Evolutionary conservation across 371 early-diverging fungal species (phyloP).

Genomic region (Coemansia sp.): DNA sequence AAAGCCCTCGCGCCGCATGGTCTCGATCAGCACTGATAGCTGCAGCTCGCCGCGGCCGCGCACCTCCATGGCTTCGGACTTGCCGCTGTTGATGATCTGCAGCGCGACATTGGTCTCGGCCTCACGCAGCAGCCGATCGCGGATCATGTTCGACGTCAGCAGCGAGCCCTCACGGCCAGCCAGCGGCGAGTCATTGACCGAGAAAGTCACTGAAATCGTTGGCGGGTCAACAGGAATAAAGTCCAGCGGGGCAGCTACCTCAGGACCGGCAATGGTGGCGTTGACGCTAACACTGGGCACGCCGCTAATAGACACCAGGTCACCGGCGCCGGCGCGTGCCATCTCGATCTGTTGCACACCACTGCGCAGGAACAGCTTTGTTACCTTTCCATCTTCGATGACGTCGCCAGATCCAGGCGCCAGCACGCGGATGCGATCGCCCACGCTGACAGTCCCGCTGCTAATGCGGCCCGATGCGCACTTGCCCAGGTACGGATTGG

Average conservation of each 20-base stretch:
- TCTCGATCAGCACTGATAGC: conserved; percentile 78
- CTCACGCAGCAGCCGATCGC: conserved; percentile 69
- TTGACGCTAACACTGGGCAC: conserved; percentile 69
- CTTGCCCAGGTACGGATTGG: conserved; percentile 75
- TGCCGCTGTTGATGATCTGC: conserved; percentile 57
- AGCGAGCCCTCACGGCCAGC: conserved; percentile 72
- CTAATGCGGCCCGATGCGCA: conserved; percentile 70
- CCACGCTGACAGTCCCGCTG: conserved; percentile 63
- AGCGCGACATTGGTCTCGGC: conserved; percentile 79
- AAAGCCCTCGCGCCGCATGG: conserved; percentile 84
- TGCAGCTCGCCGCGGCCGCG: conserved; percentile 82
- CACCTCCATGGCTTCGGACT: conserved; percentile 72
- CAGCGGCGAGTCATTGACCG: conserved; percentile 78
- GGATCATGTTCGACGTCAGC: conserved; percentile 72
- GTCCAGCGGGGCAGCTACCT: conserved; percentile 60
- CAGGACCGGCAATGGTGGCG: conserved; percentile 66
- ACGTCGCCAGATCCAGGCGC: conserved; percentile 59
- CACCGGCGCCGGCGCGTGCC: conserved; percentile 78
- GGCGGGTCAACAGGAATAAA: conserved; percentile 76
- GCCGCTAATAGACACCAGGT: conserved; percentile 74
- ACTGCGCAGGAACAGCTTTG: conserved; percentile 66
- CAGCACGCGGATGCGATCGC: conserved; percentile 68
- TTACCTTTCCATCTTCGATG: conserved; percentile 61
- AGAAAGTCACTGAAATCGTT: conserved; percentile 76
- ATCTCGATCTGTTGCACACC: conserved; percentile 71